Percentiles rank a stretch among this genome's conserved stretches.
Evolutionary conservation across 345 rosid species (phyloP).

Genomic region (Chamaenerion angustifolium): DNA sequence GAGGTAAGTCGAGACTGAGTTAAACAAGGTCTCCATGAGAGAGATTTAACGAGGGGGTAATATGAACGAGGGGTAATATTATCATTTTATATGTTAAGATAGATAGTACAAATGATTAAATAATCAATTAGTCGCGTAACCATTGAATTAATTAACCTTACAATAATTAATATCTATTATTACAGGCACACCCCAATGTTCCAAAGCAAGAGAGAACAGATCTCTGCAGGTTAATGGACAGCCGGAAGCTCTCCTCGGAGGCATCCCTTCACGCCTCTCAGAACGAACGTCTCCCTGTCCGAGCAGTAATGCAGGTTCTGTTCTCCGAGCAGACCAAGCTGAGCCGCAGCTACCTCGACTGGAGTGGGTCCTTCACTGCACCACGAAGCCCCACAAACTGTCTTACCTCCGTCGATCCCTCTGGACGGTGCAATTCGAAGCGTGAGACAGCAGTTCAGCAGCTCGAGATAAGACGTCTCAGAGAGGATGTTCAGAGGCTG

Average conservation of each 20-base stretch:
- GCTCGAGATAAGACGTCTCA: slow-evolving; percentile 45
- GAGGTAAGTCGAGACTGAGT: no score
- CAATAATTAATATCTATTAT: no score
- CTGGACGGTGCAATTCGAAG: slow-evolving; percentile 49
- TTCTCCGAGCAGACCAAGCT: slow-evolving; percentile 63
- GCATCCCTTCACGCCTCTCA: slow-evolving; percentile 77
- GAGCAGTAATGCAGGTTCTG: slow-evolving; percentile 67
- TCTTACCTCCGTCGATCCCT: slow-evolving; percentile 16
- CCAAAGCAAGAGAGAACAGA: slow-evolving; percentile 63
- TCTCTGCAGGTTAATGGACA: slow-evolving; percentile 56
- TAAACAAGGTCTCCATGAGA: no score
- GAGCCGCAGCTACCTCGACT: slow-evolving; percentile 30
- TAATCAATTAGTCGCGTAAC: no score
- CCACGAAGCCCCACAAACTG: slow-evolving; percentile 31
- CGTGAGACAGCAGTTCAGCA: slow-evolving; percentile 49
- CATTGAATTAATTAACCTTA: no score
- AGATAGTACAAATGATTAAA: no score
- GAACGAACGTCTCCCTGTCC: slow-evolving; percentile 72
- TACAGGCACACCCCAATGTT: slow-evolving; percentile 57
- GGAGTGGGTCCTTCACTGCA: slow-evolving; percentile 53
- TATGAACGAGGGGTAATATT: no score
- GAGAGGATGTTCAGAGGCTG: slow-evolving; percentile 53
- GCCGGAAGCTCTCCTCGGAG: slow-evolving; percentile 56
- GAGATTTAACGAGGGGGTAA: no score
- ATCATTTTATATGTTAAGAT: no score